Percentiles rank a stretch among this genome's conserved stretches.
These are phyloP conservation scores for Tilletiaria anomala DNA, from an alignment of 1,284 basidiomycete genomes.

Conservation along the genomic window DNA sequence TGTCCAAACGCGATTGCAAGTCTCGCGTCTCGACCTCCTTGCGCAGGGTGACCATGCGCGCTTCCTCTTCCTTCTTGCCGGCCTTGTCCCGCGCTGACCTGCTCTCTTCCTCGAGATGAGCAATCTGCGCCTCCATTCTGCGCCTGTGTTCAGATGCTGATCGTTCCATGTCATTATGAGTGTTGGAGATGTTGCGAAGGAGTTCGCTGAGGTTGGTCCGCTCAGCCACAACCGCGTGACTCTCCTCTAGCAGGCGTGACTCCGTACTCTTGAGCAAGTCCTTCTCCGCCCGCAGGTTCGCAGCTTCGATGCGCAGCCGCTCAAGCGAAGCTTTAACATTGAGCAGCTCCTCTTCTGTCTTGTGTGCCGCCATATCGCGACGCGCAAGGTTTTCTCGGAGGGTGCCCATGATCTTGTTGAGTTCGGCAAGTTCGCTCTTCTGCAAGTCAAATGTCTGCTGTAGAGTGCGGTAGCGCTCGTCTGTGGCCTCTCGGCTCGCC, in stretches of 20 bases:
- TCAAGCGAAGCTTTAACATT: slow-evolving; percentile 12
- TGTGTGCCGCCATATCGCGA: slow-evolving; percentile 40
- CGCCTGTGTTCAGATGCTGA: slow-evolving; percentile 64
- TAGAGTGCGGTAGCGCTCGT: slow-evolving; percentile 35
- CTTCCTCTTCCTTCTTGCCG: slow-evolving; percentile 62
- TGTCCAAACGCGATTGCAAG: slow-evolving; percentile 58
- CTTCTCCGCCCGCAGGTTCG: slow-evolving; percentile 76
- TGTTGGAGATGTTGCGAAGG: slow-evolving; percentile 70
- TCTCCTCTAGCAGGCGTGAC: slow-evolving; percentile 58
- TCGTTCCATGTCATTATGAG: slow-evolving; percentile 72
- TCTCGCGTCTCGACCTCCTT: slow-evolving; percentile 68
- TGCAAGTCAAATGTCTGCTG: slow-evolving; percentile 33
- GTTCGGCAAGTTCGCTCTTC: slow-evolving; percentile 32
- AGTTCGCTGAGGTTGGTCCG: slow-evolving; percentile 69
- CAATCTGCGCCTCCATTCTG: slow-evolving; percentile 63
- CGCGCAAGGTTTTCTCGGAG: slow-evolving; percentile 35
- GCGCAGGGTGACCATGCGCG: slow-evolving; percentile 57
- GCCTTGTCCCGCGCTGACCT: slow-evolving; percentile 61
- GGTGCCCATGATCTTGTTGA: slow-evolving; percentile 38
- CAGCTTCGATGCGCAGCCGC: slow-evolving; percentile 55
- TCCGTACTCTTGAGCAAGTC: slow-evolving; percentile 41
- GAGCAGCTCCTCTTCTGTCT: slow-evolving; percentile 52
- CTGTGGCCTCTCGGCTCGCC: slow-evolving; percentile 23
- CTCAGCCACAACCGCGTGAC: slow-evolving; percentile 61
- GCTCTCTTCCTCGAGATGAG: slow-evolving; percentile 49